Percentiles rank a stretch among this genome's conserved stretches.
Conservation (phyloP, 345 rosid species). For the Camelina sativa region DNA sequence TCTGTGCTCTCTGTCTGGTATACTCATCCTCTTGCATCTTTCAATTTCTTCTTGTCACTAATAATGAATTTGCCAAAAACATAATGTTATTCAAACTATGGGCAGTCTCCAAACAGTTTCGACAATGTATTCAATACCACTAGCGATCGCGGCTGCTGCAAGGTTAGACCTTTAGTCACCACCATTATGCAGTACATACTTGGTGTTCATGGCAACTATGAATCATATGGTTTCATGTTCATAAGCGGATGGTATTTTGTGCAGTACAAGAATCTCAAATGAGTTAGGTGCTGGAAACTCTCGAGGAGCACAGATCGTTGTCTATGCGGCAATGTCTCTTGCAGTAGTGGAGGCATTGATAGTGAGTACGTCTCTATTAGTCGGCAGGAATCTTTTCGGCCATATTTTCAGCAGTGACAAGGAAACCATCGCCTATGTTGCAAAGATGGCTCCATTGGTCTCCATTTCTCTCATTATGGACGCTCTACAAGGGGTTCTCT, state of each 20-base stretch:
- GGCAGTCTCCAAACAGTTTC: slow-evolving; percentile 61
- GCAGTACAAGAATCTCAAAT: slow-evolving; percentile 61
- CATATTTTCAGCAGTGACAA: slow-evolving; percentile 68
- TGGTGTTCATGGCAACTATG: background rate
- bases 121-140: slow-evolving; percentile 56
- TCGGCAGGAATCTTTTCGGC: slow-evolving; percentile 59
- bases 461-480: slow-evolving; percentile 64
- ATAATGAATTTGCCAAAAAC: slow-evolving; percentile 3
- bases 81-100: slow-evolving; percentile 6
- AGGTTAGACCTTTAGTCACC: slow-evolving; percentile 48
- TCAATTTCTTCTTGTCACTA: background rate
- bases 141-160: slow-evolving; percentile 63
- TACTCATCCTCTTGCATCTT: slow-evolving; percentile 16
- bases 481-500: slow-evolving; percentile 66
- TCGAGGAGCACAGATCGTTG: slow-evolving; percentile 55
- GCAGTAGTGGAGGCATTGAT: slow-evolving; percentile 47
- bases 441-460: slow-evolving; percentile 73
- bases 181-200: background rate
- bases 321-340: slow-evolving; percentile 47
- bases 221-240: slow-evolving; percentile 29
- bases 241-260: slow-evolving; percentile 26
- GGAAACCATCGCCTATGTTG: slow-evolving; percentile 70
- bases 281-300: slow-evolving; percentile 82
- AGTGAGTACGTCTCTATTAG: slow-evolving; percentile 52
- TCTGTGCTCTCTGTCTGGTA: slow-evolving; percentile 82